Evolutionary conservation across 768 basidiomycete species (phyloP), one percentile per base, ranked within the genome.

Genomic region (Hydnomerulius pinastri): DNA sequence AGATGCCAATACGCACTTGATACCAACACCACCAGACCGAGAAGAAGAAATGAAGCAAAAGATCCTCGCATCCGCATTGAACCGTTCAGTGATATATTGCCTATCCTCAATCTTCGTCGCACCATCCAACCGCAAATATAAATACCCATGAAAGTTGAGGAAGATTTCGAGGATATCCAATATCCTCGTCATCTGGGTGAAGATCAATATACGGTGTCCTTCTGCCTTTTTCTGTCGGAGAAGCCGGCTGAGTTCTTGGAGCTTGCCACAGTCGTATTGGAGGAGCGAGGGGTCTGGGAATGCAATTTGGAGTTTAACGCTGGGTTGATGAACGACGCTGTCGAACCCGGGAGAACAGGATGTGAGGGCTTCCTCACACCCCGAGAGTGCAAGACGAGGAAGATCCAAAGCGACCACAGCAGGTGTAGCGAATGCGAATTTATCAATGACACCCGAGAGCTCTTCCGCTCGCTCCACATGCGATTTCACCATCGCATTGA

Each of bases 121-220:
- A 2, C 95, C 95, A 63, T 98, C 95, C 28, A 98, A 73, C n/a
- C 95, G 81, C 17, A 96, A 80, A 67, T 98, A 98, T 10, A 95
- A 80, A 64, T 95, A 90, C 0, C 95, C 95, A 62, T 94, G 92
- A 49, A 92, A 85, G 60, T 89, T 95, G 50, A 98, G 78, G 68
- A 93, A 98, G 15, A 86, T 85, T 66, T 98, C 95, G 45, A 98
- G 79, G 52, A 98, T 92, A 64, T 98, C 95, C 51, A 98, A 77
- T 27, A 98, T 86, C 52, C 80, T 79, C 25, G 95, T 96, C 95
- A 98, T 98, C 62, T 98, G 95, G 0, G 95, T 98, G 70, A 98
- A 98, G 55, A 98, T 95, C 40, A 98, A 77, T 21, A 90, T 79
- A 6, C 95, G 87, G 64, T 97, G 94, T 0, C 93, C 92, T 6